Evolutionary conservation across 305 asterid species (phyloP).

Genomic region (Fraxinus baroniana): DNA sequence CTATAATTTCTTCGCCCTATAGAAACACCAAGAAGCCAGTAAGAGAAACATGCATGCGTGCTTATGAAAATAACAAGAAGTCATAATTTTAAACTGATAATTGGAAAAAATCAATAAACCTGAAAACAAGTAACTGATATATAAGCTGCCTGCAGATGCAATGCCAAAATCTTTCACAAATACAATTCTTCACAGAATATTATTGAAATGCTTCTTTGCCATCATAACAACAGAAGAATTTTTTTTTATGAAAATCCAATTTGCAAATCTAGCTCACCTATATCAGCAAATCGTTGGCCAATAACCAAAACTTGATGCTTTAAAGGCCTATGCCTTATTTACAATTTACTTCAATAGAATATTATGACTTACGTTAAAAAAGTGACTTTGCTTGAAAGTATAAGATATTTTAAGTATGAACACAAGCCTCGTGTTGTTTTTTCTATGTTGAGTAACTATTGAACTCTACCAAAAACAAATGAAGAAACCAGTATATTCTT

Average conservation of each 20-base stretch:
- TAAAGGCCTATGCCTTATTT: not conserved
- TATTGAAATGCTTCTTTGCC: not conserved
- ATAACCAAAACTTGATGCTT: not conserved
- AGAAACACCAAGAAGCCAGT: constrained; percentile 16
- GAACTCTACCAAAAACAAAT: not conserved
- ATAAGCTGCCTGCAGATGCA: not conserved
- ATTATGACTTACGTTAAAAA: not conserved
- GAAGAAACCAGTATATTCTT: not conserved
- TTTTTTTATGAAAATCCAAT: not conserved
- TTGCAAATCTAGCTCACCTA: not conserved
- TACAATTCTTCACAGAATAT: not conserved
- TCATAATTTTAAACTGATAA: not conserved
- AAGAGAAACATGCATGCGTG: constrained; percentile 14
- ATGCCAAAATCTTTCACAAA: not conserved
- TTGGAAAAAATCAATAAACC: not conserved
- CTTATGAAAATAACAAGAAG: not conserved
- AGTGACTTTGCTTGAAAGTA: not conserved
- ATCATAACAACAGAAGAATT: not conserved
- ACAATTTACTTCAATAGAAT: not conserved
- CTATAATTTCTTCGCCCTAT: constrained; percentile 97
- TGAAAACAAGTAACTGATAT: not conserved
- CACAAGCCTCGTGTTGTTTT: not conserved
- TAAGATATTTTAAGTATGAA: not conserved
- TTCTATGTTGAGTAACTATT: not conserved
- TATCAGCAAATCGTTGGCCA: not conserved